Base-by-base conservation (phyloP, 2,329 filamentous ascomycete genomes). In the Cladosporium sp. region DNA sequence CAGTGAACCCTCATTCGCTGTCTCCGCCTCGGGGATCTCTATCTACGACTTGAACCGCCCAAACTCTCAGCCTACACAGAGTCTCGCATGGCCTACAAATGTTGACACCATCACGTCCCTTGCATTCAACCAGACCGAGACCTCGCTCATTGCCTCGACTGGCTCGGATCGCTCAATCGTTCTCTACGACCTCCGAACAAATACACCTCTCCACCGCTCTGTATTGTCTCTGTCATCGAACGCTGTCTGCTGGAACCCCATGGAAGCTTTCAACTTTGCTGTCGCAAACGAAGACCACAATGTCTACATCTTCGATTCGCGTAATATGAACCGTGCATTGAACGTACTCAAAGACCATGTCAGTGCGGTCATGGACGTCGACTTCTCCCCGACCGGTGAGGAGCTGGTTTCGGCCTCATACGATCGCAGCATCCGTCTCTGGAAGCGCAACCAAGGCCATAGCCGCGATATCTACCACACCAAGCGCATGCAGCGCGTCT, bases 391-490 rank as follows among this genome's bases (percentile, higher is more conserved):
- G 1, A 97, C 93, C 0, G 93, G 93, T 53, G 87, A 96, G 68
- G 91, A 96, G 68, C 80, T 99, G 40, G 89, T 97, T 17, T 89
- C 86, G 12, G 93, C 89, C 4, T 90, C 86, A 1, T 95, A 93
- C 72, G 89, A 95, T 65, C 84, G 90, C 55, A 96, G 89, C 4
- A 78, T 99, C 47, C 83, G 93, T 44, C 74, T 97, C 43, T 97
- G 90, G 88, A 83, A 83, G 66, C 80, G 88, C 51, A 81, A 85
- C 57, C 76, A 85, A 55, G 92, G 92, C 19, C 89, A 93, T 70
- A 91, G 88, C 12, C 80, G 91, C 61, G 93, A 99, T 65, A 84
- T 96, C 43, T 99, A 97, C 72, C 91, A 97, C 74, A 97, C 93
- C 15, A 95, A 96, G 73, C 84, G 93, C 56, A 96, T 96, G 92